Conservation (phyloP, 2,329 filamentous ascomycete genomes). For the Pseudogymnoascus pannorum region DNA sequence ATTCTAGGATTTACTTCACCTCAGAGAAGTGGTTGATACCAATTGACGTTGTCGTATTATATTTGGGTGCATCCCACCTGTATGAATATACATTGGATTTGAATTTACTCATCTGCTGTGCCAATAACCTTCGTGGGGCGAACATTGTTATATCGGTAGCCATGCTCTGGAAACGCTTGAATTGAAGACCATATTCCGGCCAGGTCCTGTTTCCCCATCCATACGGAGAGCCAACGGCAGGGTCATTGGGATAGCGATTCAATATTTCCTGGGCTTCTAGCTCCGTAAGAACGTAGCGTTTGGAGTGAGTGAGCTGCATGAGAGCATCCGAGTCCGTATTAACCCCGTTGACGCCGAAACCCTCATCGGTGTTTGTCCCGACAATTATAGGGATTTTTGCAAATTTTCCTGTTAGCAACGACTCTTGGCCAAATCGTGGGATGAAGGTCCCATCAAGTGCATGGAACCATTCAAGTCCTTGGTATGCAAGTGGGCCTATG, state of each 20-base stretch:
- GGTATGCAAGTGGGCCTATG: constrained; percentile 20
- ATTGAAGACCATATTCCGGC: constrained; percentile 13
- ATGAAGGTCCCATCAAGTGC: constrained; percentile 22
- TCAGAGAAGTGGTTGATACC: constrained; percentile 22
- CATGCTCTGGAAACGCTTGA: constrained; percentile 10
- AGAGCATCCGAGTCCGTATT: constrained; percentile 41
- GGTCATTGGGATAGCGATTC: constrained; percentile 16
- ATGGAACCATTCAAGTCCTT: constrained; percentile 36
- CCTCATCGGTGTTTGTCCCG: constrained; percentile 32
- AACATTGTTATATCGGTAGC: neutral
- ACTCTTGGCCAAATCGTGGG: constrained; percentile 9
- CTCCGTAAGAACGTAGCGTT: constrained; percentile 18
- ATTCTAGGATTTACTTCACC: neutral
- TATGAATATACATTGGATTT: neutral
- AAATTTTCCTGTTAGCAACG: constrained; percentile 25
- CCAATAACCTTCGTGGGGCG: neutral
- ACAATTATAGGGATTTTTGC: constrained; percentile 37
- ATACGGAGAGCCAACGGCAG: neutral
- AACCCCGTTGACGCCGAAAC: constrained; percentile 35
- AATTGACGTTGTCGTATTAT: neutral
- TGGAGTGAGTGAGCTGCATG: constrained; percentile 27
- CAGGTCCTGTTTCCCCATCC: constrained; percentile 4
- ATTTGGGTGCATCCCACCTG: constrained; percentile 5
- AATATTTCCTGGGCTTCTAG: constrained; percentile 31
- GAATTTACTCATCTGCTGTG: neutral